Evolutionary conservation across 257 asterid species (phyloP).

Genomic region (Forsythia viridissima): DNA sequence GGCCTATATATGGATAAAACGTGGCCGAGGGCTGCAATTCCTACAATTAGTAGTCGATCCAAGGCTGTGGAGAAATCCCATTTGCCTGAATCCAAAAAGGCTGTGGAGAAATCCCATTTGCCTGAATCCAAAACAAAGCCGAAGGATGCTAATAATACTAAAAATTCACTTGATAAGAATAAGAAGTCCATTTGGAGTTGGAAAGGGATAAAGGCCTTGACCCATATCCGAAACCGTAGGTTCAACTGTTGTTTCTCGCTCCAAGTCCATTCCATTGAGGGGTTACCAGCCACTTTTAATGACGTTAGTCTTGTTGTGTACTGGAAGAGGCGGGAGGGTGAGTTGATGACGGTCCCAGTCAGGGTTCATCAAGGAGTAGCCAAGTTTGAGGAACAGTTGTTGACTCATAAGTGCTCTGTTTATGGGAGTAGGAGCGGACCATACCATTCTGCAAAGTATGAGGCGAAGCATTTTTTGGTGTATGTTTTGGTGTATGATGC

Average conservation of each 20-base stretch:
- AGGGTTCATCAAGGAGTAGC: slow-evolving; percentile 67
- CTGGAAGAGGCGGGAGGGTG: slow-evolving; percentile 86
- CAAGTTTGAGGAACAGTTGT: slow-evolving; percentile 64
- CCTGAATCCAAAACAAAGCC: slow-evolving; percentile 54
- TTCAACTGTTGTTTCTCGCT: slow-evolving; percentile 77
- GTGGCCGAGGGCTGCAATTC: slow-evolving; percentile 54
- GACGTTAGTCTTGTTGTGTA: slow-evolving; percentile 65
- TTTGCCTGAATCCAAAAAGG: slow-evolving; percentile 54
- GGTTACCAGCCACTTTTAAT: slow-evolving; percentile 59
- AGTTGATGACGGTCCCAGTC: slow-evolving; percentile 59
- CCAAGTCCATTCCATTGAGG: slow-evolving; percentile 75
- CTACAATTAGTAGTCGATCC: slow-evolving; percentile 83
- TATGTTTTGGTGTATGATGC: slow-evolving; percentile 61
- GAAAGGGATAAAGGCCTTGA: slow-evolving; percentile 80
- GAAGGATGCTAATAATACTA: slow-evolving; percentile 36
- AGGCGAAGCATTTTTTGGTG: slow-evolving; percentile 73
- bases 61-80: slow-evolving; percentile 72
- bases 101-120: slow-evolving; percentile 58
- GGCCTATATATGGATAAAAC: slow-evolving; percentile 55
- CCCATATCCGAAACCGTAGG: slow-evolving; percentile 60
- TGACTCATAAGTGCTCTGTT: slow-evolving; percentile 73
- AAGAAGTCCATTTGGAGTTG: slow-evolving; percentile 93
- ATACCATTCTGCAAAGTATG: slow-evolving; percentile 83
- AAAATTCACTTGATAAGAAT: slow-evolving; percentile 55
- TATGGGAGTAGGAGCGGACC: slow-evolving; percentile 79